Evolutionary conservation across 768 basidiomycete genomes (phyloP).

Genomic region (Grammothele lineata): DNA sequence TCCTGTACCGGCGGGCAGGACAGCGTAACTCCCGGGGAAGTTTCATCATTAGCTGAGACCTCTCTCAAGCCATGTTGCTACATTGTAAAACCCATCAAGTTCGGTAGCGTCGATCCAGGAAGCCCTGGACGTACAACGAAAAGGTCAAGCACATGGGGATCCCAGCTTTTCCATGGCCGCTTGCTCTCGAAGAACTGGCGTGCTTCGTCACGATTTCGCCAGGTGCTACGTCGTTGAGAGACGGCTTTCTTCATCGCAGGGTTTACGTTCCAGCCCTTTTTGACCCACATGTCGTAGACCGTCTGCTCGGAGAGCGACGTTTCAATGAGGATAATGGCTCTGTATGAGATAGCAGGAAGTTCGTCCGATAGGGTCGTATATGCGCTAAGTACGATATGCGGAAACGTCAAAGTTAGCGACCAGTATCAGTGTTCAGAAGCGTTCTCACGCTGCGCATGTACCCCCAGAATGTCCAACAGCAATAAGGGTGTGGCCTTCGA

Average conservation of each 20-base stretch:
- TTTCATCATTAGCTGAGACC: background rate
- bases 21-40: background rate
- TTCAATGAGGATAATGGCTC: slow-evolving; percentile 41
- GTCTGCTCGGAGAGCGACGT: slow-evolving; percentile 29
- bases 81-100: too few relatives aligned
- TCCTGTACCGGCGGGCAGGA: slow-evolving; percentile 1
- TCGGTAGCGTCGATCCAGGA: too few relatives aligned
- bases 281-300: slow-evolving; percentile 34
- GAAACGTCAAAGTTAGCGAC: background rate
- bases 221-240: slow-evolving; percentile 30
- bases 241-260: slow-evolving; percentile 1
- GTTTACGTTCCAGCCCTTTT: slow-evolving; percentile 31
- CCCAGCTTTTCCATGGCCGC: slow-evolving; percentile 45
- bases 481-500: background rate
- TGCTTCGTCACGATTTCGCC: slow-evolving; percentile 39
- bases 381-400: background rate
- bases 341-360: background rate
- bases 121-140: slow-evolving; percentile 22
- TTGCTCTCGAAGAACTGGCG: slow-evolving; percentile 38
- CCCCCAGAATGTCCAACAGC: slow-evolving; percentile 8
- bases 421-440: too few relatives aligned
- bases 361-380: background rate
- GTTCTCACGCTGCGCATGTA: background rate
- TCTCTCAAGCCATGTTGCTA: background rate
- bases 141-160: slow-evolving; percentile 35